phyloP scores from a whole-genome alignment of 2,329 filamentous ascomycete genomes.

The Penicillium paneum region DNA sequence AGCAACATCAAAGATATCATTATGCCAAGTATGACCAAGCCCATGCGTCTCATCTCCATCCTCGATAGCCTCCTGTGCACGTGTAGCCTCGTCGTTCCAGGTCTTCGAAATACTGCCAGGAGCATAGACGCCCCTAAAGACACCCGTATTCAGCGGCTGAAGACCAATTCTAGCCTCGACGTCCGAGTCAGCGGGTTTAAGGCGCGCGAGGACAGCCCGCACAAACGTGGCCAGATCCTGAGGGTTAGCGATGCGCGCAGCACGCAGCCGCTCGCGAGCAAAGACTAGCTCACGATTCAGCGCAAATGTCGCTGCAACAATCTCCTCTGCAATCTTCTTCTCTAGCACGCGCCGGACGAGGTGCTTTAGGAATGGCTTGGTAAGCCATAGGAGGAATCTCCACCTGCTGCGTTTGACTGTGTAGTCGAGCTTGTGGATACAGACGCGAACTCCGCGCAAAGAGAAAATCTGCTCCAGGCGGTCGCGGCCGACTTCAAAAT shows the following conservation, averaged over 20 bases:
- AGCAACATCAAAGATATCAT: constrained; percentile 68
- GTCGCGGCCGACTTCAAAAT: constrained; percentile 77
- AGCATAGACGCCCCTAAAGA: constrained; percentile 82
- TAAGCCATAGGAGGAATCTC: constrained; percentile 72
- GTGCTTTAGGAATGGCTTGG: constrained; percentile 79
- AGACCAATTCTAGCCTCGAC: constrained; percentile 71
- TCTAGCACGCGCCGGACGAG: constrained; percentile 77
- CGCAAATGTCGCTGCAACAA: constrained; percentile 66
- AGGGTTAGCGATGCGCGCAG: constrained; percentile 77
- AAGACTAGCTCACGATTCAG: constrained; percentile 84
- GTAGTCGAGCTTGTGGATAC: constrained; percentile 85
- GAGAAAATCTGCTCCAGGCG: constrained; percentile 76
- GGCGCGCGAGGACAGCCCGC: constrained; percentile 72
- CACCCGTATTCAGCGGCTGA: constrained; percentile 55
- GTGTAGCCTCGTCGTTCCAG: constrained; percentile 76
- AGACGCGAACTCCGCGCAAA: constrained; percentile 70
- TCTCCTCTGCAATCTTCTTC: constrained; percentile 67
- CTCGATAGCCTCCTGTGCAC: constrained; percentile 69
- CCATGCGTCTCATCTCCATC: constrained; percentile 62
- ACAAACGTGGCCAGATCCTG: constrained; percentile 78
- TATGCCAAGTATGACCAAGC: constrained; percentile 63
- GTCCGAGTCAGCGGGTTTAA: constrained; percentile 73
- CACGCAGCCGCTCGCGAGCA: constrained; percentile 79
- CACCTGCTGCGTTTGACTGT: constrained; percentile 67
- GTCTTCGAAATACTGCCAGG: constrained; percentile 84